phyloP scores from a whole-genome alignment of 2,329 filamentous ascomycete genomes.

The Diatrype stigma region DNA sequence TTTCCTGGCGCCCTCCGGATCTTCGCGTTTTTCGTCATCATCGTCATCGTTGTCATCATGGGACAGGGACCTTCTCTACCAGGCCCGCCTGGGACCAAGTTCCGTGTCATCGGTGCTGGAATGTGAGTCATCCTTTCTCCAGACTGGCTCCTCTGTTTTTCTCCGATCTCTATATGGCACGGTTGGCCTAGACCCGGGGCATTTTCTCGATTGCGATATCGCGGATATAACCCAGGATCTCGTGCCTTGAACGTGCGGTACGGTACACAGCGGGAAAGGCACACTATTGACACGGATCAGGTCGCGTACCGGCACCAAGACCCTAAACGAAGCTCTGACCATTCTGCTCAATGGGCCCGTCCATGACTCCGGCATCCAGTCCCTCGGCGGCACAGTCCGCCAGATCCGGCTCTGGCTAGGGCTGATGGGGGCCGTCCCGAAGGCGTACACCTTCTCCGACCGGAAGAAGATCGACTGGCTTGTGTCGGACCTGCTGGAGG shows the following conservation, averaged over 20 bases:
- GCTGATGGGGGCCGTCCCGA: constrained; percentile 29
- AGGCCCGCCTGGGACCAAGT: constrained; percentile 29
- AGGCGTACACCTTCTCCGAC: constrained; percentile 23
- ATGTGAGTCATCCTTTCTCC: constrained; percentile 22
- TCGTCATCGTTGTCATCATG: constrained; percentile 16
- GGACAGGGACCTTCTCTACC: constrained; percentile 28
- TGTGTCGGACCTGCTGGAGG: constrained; percentile 29
- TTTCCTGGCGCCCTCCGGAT: not conserved
- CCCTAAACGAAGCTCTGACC: constrained; percentile 32
- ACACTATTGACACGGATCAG: constrained; percentile 15
- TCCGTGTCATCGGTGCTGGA: constrained; percentile 32
- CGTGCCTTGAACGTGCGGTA: not conserved
- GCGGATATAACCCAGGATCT: no score
- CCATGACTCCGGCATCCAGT: constrained; percentile 32
- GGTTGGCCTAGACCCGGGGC: no score
- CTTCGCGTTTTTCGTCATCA: not conserved
- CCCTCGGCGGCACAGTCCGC: constrained; percentile 30
- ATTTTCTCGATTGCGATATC: no score
- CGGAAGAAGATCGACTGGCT: constrained; percentile 32
- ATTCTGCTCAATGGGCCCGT: constrained; percentile 32
- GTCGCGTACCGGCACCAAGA: constrained; percentile 35
- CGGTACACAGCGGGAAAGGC: not conserved
- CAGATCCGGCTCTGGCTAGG: constrained; percentile 31
- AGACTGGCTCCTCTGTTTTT: not conserved
- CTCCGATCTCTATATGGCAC: no score